Base-by-base conservation (phyloP, 2,329 filamentous ascomycete genomes). In the Colletotrichum sublineola region DNA sequence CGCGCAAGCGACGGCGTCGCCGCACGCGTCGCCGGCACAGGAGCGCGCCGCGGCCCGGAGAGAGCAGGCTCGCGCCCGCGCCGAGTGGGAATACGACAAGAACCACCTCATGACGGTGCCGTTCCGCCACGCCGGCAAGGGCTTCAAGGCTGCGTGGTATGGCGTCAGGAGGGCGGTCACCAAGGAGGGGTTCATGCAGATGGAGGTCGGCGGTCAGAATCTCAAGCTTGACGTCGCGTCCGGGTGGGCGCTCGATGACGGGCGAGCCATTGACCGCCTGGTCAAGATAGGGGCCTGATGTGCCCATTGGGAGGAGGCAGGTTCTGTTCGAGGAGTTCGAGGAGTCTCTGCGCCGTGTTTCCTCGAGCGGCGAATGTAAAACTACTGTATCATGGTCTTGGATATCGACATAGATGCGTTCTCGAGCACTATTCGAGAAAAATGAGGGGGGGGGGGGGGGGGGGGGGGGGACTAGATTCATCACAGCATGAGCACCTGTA, bases 161-260 rank as follows among this genome's bases (percentile, higher is more conserved):
- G 86, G 84, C 9, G 80, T 89, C 31, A 83, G 82, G 70, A 82
- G 87, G 60, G 85, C 87, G 1, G 84, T 90, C 78, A 87, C 86
- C 20, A 85, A 88, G 66, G 87, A 88, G 68, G 90, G 89, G 0
- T 91, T 89, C 73, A 83, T 85, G 50, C 82, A 83, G 68, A 81
- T 92, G 62, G 79, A 78, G 63, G 81, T 90, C 18, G 81, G 86
- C 14, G 85, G 82, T 24, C 78, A 81, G 44, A 79, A 81, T 64
- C 90, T 88, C 78, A 91, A 90, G 81, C 78, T 92, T 31, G 90
- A 91, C 75, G 82, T 90, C 20, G 83, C 82, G 3, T 84, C 85
- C 50, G 89, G 88, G 1, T 90, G 88, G 82, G 87, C 87, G 31
- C 82, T 91, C 61, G 90, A 92, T 52, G 83, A 86, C 5, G 91